Base-by-base conservation (phyloP, 2,329 filamentous ascomycete genomes). In the Madurella fahalii region DNA sequence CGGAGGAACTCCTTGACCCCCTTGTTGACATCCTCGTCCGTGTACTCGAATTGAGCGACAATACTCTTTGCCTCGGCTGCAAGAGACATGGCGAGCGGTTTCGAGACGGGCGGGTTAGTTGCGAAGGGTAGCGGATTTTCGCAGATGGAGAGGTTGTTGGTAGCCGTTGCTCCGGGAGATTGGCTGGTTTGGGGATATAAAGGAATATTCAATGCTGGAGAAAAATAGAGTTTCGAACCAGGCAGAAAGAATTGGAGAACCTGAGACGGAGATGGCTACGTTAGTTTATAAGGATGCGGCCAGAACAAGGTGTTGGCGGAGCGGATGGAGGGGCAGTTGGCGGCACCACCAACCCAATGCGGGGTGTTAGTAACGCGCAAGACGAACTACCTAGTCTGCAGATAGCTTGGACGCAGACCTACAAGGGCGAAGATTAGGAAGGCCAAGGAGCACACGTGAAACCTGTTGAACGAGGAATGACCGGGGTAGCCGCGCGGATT, bases 31-130 rank as follows among this genome's bases (percentile, higher is more conserved):
- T 91, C 81, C 50, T 85, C 82, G 64, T 90, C 80, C 57, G 83
- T 78, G 73, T 92, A 93, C 52, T 95, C 89, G 74, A 97, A 97
- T 71, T 94, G 84, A 64, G 82, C 82, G 65, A 89, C 88, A 66
- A 96, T 84, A 67, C 83, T 83, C 79, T 85, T 85, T 56, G 91
- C 90, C 73, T 93, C 88, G 59, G 85, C 80, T 58, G 74, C 74
- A 59, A 87, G 76, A 56, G 78, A 74, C 84, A 87, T 87, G 63
- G 75, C 77, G 73, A 78, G 75, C 53, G 77, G 77, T 70, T 69
- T 71, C 42, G 82, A 84, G 50, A 78, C 74, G 13, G 82, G 81
- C 34, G 77, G 73, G 41, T 73, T 64, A 16, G 77, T 79, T 43
- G 78, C 74, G 66, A 85, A 84, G 42, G 79, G 76, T 49, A 72